Evolutionary conservation across 371 early-diverging fungal genomes (phyloP).

Genomic region (Haplosporangium sp.): DNA sequence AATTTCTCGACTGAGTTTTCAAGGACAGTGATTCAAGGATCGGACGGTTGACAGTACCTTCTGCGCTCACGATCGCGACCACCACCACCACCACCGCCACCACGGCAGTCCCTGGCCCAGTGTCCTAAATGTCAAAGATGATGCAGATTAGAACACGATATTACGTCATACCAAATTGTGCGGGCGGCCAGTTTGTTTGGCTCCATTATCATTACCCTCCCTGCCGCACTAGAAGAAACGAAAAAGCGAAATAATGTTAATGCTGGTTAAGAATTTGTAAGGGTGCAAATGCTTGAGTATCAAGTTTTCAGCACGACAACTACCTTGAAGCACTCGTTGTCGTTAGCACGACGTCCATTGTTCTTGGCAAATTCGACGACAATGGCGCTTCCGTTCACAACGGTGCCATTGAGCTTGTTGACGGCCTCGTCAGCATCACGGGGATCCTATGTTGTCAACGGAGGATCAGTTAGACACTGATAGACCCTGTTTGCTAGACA

Average conservation of each 20-base stretch:
- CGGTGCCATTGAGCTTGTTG: constrained; percentile 71
- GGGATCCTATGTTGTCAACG: constrained; percentile 51
- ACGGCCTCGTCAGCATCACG: constrained; percentile 85
- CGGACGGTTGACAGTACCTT: constrained; percentile 51
- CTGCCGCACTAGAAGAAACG: constrained; percentile 60
- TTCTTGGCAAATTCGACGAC: constrained; percentile 77
- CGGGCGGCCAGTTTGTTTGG: neutral
- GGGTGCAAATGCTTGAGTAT: neutral
- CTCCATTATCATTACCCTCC: constrained; percentile 60
- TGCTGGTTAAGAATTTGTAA: no score
- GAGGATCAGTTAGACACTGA: neutral
- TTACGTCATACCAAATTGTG: neutral
- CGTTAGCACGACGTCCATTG: constrained; percentile 64
- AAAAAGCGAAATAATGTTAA: neutral
- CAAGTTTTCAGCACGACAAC: neutral
- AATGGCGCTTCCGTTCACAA: constrained; percentile 66
- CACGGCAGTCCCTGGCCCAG: constrained; percentile 80
- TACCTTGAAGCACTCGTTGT: constrained; percentile 70
- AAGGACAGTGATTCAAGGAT: constrained; percentile 10
- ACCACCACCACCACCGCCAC: constrained; percentile 53
- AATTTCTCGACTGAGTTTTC: constrained; percentile 20
- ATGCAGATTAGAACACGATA: neutral
- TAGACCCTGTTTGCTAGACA: neutral
- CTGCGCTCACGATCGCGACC: constrained; percentile 53
- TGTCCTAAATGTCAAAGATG: constrained; percentile 62